Evolutionary conservation across 108 stramenopile species (phyloP).

Genomic region (Skeletonema potamos): DNA sequence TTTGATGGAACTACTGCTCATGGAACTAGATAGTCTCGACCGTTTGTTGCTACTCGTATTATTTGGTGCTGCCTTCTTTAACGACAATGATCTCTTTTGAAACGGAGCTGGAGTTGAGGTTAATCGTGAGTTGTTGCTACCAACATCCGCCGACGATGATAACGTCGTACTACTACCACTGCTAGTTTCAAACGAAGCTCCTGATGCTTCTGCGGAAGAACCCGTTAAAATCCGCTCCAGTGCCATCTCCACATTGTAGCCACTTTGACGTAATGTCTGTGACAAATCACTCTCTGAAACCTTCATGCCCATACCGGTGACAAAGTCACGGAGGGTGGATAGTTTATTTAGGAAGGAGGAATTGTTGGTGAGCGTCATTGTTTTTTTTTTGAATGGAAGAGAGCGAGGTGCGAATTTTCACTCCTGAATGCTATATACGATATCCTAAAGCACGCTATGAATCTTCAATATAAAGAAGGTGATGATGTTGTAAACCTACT

Average conservation of each 20-base stretch:
- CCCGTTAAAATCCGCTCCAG: slow-evolving; percentile 70
- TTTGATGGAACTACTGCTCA: not conserved
- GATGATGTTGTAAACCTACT: too few species aligned
- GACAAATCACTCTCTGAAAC: slow-evolving; percentile 57
- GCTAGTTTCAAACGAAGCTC: slow-evolving; percentile 6
- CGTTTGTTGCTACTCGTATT: not conserved
- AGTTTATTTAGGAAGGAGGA: slow-evolving; percentile 58
- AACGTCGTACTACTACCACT: not conserved
- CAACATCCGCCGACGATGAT: not conserved
- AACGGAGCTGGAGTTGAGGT: not conserved
- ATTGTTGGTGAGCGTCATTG: not conserved
- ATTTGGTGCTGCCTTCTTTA: not conserved
- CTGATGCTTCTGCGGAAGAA: too few species aligned
- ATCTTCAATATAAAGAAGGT: too few species aligned
- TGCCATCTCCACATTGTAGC: slow-evolving; percentile 71
- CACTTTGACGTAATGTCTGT: slow-evolving; percentile 48
- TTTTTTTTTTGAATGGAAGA: too few species aligned
- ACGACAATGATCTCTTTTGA: slow-evolving; percentile 7
- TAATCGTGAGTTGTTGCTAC: not conserved
- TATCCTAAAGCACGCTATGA: too few species aligned
- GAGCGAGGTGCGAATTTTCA: too few species aligned
- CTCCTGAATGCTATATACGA: too few species aligned
- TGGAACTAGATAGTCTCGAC: not conserved
- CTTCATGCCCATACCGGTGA: slow-evolving; percentile 30
- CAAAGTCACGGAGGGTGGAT: slow-evolving; percentile 55